phyloP scores from a whole-genome alignment of 1,139 yeast genomes.

The Yamadazyma buinensis region DNA sequence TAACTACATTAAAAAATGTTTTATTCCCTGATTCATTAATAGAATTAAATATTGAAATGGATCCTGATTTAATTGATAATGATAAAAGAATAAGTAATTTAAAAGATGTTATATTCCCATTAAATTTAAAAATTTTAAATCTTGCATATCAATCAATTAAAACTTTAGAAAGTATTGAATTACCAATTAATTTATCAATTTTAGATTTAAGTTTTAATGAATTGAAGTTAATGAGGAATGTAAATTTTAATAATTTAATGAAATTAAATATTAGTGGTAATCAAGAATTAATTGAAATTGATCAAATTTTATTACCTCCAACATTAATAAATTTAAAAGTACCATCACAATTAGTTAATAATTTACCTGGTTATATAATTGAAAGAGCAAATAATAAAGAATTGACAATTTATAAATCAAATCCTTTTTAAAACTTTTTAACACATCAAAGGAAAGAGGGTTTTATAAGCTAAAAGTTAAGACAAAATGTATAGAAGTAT shows the following conservation, averaged over 20 bases:
- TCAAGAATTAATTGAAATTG: slow-evolving; percentile 37
- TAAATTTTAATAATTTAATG: slow-evolving; percentile 34
- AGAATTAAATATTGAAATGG: slow-evolving; percentile 41
- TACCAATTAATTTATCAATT: slow-evolving; percentile 30
- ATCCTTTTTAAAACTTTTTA: slow-evolving; percentile 21
- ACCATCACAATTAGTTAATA: slow-evolving; percentile 33
- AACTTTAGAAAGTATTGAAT: slow-evolving; percentile 37
- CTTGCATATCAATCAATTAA: slow-evolving; percentile 42
- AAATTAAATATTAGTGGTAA: slow-evolving; percentile 42
- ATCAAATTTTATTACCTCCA: slow-evolving; percentile 37
- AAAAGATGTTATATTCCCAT: slow-evolving; percentile 42
- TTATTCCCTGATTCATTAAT: slow-evolving; percentile 36
- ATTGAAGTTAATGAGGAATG: slow-evolving; percentile 33
- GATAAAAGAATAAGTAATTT: slow-evolving; percentile 43
- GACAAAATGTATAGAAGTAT: too few relatives aligned
- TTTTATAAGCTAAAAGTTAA: too few relatives aligned
- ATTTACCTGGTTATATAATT: slow-evolving; percentile 37
- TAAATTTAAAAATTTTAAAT: slow-evolving; percentile 31
- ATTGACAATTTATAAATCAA: slow-evolving; percentile 27
- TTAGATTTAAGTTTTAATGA: slow-evolving; percentile 41
- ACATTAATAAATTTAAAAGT: slow-evolving; percentile 34
- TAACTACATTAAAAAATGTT: slow-evolving; percentile 45
- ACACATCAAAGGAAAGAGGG: too few relatives aligned
- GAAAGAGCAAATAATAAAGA: slow-evolving; percentile 40
- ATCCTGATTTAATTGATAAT: slow-evolving; percentile 38